These are phyloP conservation scores for Plantago rigida DNA, from an alignment of 305 asterid species.

Conservation along the genomic window DNA sequence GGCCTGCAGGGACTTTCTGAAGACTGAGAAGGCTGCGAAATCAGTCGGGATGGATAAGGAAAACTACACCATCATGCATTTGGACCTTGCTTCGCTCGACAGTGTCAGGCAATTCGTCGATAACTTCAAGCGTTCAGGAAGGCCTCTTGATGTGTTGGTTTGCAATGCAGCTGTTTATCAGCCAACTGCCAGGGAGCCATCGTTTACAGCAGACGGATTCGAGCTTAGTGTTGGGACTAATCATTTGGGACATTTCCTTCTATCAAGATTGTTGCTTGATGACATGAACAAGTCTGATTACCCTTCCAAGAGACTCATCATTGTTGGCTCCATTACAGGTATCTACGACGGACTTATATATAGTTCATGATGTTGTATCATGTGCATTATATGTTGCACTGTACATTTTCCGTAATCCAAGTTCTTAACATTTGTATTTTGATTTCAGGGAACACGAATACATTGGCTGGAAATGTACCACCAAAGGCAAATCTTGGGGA, in stretches of 20 bases:
- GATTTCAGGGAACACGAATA: slow-evolving; percentile 72
- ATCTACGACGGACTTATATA: background rate
- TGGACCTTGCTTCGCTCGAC: slow-evolving; percentile 77
- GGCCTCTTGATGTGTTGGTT: slow-evolving; percentile 69
- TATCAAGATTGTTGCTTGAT: slow-evolving; percentile 70
- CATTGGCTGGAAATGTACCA: slow-evolving; percentile 90
- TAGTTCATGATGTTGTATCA: too few relatives aligned
- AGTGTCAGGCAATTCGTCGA: slow-evolving; percentile 82
- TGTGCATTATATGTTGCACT: too few relatives aligned
- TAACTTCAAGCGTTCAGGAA: slow-evolving; percentile 53
- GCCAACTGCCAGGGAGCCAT: slow-evolving; percentile 81
- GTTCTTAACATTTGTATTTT: too few relatives aligned
- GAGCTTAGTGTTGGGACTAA: slow-evolving; percentile 93
- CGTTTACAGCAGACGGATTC: slow-evolving; percentile 81
- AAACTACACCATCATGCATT: slow-evolving; percentile 75
- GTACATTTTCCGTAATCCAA: background rate
- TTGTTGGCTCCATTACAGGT: slow-evolving; percentile 97
- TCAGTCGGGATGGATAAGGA: slow-evolving; percentile 70
- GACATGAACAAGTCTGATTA: slow-evolving; percentile 73
- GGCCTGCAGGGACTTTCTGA: slow-evolving; percentile 93
- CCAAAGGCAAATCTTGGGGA: slow-evolving; percentile 96
- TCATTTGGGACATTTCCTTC: slow-evolving; percentile 87
- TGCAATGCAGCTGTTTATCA: slow-evolving; percentile 88
- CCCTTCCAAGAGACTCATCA: slow-evolving; percentile 72
- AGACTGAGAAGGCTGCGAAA: slow-evolving; percentile 78